Conservation (phyloP, 2,329 filamentous ascomycete genomes). For the Alternaria metachromatica region DNA sequence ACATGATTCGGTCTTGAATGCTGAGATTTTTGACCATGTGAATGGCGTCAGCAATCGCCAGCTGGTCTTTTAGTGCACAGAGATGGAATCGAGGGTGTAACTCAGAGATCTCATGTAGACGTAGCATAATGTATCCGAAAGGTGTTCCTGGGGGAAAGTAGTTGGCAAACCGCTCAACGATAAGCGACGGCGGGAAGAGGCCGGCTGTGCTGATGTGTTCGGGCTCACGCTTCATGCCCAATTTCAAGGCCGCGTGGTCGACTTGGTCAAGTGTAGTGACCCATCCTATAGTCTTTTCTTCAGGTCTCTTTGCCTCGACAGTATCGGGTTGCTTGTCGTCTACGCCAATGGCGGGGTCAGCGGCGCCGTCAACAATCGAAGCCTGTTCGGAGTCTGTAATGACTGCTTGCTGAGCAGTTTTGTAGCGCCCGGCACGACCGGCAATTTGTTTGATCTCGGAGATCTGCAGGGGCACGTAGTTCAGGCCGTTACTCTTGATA, state of each 20-base stretch:
- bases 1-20: slow-evolving; percentile 75
- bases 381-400: slow-evolving; percentile 27
- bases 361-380: slow-evolving; percentile 2
- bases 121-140: slow-evolving; percentile 80
- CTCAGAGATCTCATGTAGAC: slow-evolving; percentile 72
- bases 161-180: slow-evolving; percentile 76
- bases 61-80: slow-evolving; percentile 66
- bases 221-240: slow-evolving; percentile 69
- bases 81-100: slow-evolving; percentile 73
- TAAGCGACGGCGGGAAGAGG: slow-evolving; percentile 72
- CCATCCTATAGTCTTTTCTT: slow-evolving; percentile 62
- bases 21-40: slow-evolving; percentile 72
- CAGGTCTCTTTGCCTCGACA: not conserved
- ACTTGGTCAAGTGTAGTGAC: slow-evolving; percentile 78
- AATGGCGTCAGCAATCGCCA: slow-evolving; percentile 75
- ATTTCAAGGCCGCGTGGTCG: slow-evolving; percentile 69
- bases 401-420: slow-evolving; percentile 68
- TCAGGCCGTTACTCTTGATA: slow-evolving; percentile 71
- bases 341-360: slow-evolving; percentile 23
- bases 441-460: slow-evolving; percentile 95
- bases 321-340: slow-evolving; percentile 20
- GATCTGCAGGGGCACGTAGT: slow-evolving; percentile 65
- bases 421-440: slow-evolving; percentile 87
- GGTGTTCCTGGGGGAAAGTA: slow-evolving; percentile 84
- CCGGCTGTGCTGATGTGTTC: slow-evolving; percentile 73